Base-by-base conservation (phyloP, 108 stramenopile species). In the Stephanodiscus triporus region DNA sequence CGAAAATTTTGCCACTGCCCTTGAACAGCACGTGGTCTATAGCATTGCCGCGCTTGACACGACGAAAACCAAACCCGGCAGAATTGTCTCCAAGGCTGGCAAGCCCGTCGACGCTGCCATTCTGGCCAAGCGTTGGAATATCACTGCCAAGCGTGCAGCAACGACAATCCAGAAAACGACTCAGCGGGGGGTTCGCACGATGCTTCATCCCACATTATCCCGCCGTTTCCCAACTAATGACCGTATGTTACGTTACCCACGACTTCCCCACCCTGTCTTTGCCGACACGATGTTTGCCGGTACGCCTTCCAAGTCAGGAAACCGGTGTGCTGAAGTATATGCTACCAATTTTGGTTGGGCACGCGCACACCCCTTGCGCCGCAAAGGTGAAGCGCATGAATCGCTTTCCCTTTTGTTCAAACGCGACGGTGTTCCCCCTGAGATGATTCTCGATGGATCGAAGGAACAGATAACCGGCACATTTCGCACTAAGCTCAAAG, bases 381-480 rank as follows among this genome's bases (percentile, higher is more conserved):
- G n/a, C 23, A 77, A n/a, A 77, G 30, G 63, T 57, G 71, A 73
- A 8, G 80, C 75, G 0, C 76, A 77, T 29, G 27, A 75, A 1
- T 49, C 78, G 10, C 74, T 79, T 2, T 51, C 48, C 4, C n/a
- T 42, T 13, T 23, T 84, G 1, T 73, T 78, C 51, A 11, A 27
- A 22, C 19, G 43, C 0, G 72, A 49, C 20, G 84, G 84, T 19
- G 70, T 85, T 1, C 84, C 84, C 1, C 32, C 8, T 17, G 63
- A 30, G 16, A 63, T 85, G 53, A 73, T 85, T 14, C 29, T 59
- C n/a, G n/a, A n/a, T n/a, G n/a, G n/a, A n/a, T n/a, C n/a, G n/a
- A n/a, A n/a, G n/a, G n/a, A n/a, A n/a, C n/a, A n/a, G n/a, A n/a
- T n/a, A n/a, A n/a, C n/a, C n/a, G n/a, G n/a, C n/a, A n/a, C n/a